Percentiles rank a stretch among this genome's conserved stretches.
These are phyloP conservation scores for Talaromyces sp. DNA, from an alignment of 2,329 filamentous ascomycete genomes.

Conservation along the genomic window DNA sequence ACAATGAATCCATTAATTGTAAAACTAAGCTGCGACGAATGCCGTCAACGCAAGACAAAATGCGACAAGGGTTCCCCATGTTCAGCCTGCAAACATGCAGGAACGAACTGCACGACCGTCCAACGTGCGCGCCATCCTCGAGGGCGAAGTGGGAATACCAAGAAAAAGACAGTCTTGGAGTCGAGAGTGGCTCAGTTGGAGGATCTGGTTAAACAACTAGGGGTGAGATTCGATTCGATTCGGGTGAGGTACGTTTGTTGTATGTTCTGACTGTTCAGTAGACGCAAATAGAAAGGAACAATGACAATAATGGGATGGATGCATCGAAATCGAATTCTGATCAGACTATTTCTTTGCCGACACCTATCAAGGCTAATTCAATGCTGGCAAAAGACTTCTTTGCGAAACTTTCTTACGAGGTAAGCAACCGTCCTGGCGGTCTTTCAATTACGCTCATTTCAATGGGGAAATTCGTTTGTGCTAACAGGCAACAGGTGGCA, in stretches of 20 bases:
- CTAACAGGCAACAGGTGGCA: background rate
- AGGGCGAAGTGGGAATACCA: constrained; percentile 7
- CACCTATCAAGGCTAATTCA: constrained; percentile 5
- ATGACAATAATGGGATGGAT: background rate
- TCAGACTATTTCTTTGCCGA: background rate
- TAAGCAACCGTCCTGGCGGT: background rate
- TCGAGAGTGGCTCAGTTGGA: background rate
- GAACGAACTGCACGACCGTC: constrained; percentile 1
- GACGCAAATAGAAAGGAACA: constrained; percentile 1
- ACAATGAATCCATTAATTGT: background rate
- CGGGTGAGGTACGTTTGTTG: background rate
- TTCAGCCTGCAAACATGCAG: constrained; percentile 12
- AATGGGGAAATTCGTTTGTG: background rate
- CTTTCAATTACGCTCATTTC: background rate
- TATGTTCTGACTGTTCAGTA: background rate
- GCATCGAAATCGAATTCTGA: background rate
- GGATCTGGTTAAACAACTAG: background rate
- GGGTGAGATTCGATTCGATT: background rate
- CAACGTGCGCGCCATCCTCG: constrained; percentile 9
- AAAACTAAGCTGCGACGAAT: constrained; percentile 5
- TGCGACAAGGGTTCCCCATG: constrained; percentile 8
- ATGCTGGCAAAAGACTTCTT: constrained; percentile 9
- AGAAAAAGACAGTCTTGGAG: background rate
- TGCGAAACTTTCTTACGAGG: background rate
- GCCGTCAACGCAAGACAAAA: constrained; percentile 11